Base-by-base conservation (phyloP, 768 basidiomycete species). In the Mycena leptocephala region DNA sequence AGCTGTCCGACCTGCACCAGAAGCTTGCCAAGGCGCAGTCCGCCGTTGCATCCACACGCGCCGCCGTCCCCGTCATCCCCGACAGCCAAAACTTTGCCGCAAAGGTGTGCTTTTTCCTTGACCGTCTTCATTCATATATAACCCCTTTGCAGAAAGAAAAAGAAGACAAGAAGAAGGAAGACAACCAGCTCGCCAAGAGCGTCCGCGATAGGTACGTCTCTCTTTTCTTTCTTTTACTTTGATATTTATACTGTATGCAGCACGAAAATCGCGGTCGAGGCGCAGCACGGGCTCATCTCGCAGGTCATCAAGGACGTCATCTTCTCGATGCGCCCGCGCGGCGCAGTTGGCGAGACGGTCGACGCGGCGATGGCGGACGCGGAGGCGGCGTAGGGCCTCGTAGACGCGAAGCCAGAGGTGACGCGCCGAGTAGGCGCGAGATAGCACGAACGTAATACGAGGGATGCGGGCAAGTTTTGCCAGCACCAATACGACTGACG, bases 281-380 rank as follows among this genome's bases (percentile, higher is more conserved):
- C 95, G 1, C 96, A 98, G 79, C 97, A 99, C 79, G 97, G 97
- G 2, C 91, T 99, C 68, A 97, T 98, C 75, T 89, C 97, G 2
- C 97, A 99, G 82, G 93, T 98, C 7, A 89, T 99, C 82, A 99
- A 99, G 83, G 97, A 98, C 76, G 91, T 96, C 55, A 91, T 99
- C 48, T 98, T 99, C 82, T 96, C 95, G 14, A 88, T 87, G 85
- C 87, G 89, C 18, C 90, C 89, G 11, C 53, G 41, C 39, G 48
- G 43, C 6, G 65, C 32, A 0, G 39, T 59, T 9, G 65, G 72
- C 3, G 72, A 61, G 24, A 62, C 41, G 1, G 53, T 63, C 33
- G 74, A 76, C 22, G 14, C 62, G 20, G 69, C 74, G 41, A 76
- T 76, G 74, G 13, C 70, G 33, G 61, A 53, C 33, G 70, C 37